Percentiles rank a stretch among this genome's conserved stretches.
phyloP scores from a whole-genome alignment of 768 basidiomycete genomes.

The Suillus decipiens region DNA sequence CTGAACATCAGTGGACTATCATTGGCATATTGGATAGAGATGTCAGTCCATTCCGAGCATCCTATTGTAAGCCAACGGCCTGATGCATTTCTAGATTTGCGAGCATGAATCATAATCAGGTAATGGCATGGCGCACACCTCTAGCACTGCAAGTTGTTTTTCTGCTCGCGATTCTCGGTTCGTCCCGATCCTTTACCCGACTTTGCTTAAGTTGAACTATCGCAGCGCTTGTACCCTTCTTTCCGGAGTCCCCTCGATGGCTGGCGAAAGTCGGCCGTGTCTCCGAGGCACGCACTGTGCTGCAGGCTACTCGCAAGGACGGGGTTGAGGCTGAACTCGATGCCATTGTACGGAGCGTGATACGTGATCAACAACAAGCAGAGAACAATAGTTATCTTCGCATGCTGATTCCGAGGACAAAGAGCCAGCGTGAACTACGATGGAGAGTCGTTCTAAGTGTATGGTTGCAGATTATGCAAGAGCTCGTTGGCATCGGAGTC shows the following conservation, averaged over 20 bases:
- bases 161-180: constrained; percentile 9
- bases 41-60: neutral
- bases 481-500: constrained; percentile 16
- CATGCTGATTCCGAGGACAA: constrained; percentile 14
- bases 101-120: constrained; percentile 8
- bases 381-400: constrained; percentile 13
- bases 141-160: constrained; percentile 10
- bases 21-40: constrained; percentile 13
- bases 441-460: constrained; percentile 14
- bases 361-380: constrained; percentile 8
- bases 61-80: neutral
- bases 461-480: constrained; percentile 16
- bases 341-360: constrained; percentile 10
- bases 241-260: constrained; percentile 20
- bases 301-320: constrained; percentile 13
- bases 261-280: constrained; percentile 24
- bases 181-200: neutral
- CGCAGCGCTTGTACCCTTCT: constrained; percentile 9
- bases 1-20: constrained; percentile 10
- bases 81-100: neutral
- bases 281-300: constrained; percentile 21
- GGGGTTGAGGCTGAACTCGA: constrained; percentile 10
- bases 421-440: constrained; percentile 13
- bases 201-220: neutral
- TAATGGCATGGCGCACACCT: constrained; percentile 12